Base-by-base conservation (phyloP, 371 early-diverging fungal genomes). In the Saksenaea oblongispora region DNA sequence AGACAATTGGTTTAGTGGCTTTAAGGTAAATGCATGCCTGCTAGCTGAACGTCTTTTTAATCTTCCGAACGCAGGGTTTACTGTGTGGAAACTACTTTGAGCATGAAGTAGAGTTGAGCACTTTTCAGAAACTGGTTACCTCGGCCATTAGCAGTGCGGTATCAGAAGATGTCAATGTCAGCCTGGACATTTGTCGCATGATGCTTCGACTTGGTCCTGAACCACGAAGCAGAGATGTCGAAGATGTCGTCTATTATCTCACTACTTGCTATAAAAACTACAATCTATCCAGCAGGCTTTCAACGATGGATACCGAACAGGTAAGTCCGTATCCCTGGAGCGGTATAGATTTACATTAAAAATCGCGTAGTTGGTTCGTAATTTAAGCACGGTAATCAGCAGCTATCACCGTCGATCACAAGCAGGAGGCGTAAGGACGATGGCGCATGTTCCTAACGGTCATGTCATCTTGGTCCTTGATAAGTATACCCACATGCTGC, bases 391-490 rank as follows among this genome's bases (percentile, higher is more conserved):
- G 0, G 57, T 65, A 17, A 66, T 73, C 14, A 54, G 56, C 18
- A 56, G 31, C 11, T 81, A 78, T 35, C 73, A 81, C 55, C 55
- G 66, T 17, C 59, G 60, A 24, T 61, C 70, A 3, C 28, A 36
- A 13, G 35, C 22, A 24, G 39, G 57, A 1, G 73, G 70, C 2
- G 37, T 74, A 1, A 54, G 67, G 36, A 44, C 71, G 0, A 66
- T 61, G 59, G 57, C 67, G 26, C 51, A 36, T 17, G n/a, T 62
- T 35, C 69, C 70, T 3, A 66, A 76, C 8, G 75, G 74, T 8
- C 95, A 95, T 70, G 67, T 90, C 9, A 86, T 97, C 34, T 69
- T 97, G 42, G 87, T 95, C 4, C 78, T 92, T 36, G 96, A 96
- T 70, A 92, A 91, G 62, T 75, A 91, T 63, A 70, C 89, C 0